Conservation (phyloP, 2,329 filamentous ascomycete species). For the Fusarium albidum region DNA sequence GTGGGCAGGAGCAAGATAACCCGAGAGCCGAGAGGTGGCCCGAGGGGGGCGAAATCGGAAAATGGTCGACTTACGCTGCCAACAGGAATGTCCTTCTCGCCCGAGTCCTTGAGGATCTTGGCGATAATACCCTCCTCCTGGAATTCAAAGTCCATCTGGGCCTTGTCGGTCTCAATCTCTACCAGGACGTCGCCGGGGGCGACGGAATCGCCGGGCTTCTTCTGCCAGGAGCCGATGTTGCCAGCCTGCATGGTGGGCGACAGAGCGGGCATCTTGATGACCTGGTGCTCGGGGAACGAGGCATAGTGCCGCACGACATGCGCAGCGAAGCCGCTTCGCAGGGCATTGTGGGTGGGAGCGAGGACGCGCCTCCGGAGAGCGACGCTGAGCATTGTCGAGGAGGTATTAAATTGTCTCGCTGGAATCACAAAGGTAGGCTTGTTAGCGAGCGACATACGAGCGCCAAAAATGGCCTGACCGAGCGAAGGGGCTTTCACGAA, state of each 20-base stretch:
- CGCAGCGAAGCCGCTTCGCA: constrained; percentile 60
- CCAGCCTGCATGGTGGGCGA: constrained; percentile 97
- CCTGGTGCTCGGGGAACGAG: constrained; percentile 91
- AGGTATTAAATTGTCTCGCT: constrained; percentile 43
- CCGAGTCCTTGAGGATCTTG: constrained; percentile 91
- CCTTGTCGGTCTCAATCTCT: constrained; percentile 99
- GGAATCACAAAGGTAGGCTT: constrained; percentile 20
- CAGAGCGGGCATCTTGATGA: constrained; percentile 97
- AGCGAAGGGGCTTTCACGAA: not conserved
- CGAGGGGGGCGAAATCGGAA: constrained; percentile 14
- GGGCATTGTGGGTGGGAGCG: constrained; percentile 57
- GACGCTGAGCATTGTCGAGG: constrained; percentile 65
- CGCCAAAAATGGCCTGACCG: constrained; percentile 31
- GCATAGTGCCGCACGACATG: constrained; percentile 72
- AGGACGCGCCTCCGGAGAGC: constrained; percentile 70
- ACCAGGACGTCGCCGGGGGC: constrained; percentile 93
- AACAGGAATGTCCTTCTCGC: constrained; percentile 92
- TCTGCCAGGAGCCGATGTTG: constrained; percentile 98
- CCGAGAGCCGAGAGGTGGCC: constrained; percentile 23
- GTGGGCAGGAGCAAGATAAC: constrained; percentile 23
- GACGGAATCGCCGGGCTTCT: constrained; percentile 90
- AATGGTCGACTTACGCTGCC: constrained; percentile 78
- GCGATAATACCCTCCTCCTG: constrained; percentile 97
- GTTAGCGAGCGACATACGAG: constrained; percentile 34
- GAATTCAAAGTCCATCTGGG: constrained; percentile 99